phyloP scores from a whole-genome alignment of 768 basidiomycete genomes.

The Daedalea quercina region DNA sequence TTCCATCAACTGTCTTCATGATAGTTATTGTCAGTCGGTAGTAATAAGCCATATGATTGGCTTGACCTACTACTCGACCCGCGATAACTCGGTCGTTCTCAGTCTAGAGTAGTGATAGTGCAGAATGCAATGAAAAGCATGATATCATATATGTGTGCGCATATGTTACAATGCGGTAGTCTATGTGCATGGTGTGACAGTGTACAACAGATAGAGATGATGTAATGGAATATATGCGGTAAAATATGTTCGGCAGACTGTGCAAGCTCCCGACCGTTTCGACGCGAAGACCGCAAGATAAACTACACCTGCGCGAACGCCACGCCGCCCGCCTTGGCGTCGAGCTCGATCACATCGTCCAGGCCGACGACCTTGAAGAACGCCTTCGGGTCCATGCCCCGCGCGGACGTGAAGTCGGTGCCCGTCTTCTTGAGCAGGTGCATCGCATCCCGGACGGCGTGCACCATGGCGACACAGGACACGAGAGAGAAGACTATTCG shows the following conservation, averaged over 20 bases:
- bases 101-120: too few species aligned
- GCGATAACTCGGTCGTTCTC: too few species aligned
- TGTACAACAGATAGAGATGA: background rate
- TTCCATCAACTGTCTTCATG: too few species aligned
- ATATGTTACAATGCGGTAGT: background rate
- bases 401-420: conserved; percentile 54
- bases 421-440: conserved; percentile 69
- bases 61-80: too few species aligned
- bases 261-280: background rate
- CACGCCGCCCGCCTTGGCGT: conserved; percentile 50
- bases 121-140: background rate
- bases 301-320: conserved; percentile 47
- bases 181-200: background rate
- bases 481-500: conserved; percentile 64
- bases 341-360: conserved; percentile 45
- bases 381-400: conserved; percentile 68
- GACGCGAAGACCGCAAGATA: background rate
- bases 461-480: conserved; percentile 70
- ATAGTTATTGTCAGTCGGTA: too few species aligned
- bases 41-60: too few species aligned
- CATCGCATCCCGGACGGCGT: conserved; percentile 77
- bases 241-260: background rate
- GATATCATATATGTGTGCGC: background rate
- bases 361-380: conserved; percentile 80
- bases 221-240: background rate